Base-by-base conservation (phyloP, 768 basidiomycete genomes). In the Lentinula guzmanii region DNA sequence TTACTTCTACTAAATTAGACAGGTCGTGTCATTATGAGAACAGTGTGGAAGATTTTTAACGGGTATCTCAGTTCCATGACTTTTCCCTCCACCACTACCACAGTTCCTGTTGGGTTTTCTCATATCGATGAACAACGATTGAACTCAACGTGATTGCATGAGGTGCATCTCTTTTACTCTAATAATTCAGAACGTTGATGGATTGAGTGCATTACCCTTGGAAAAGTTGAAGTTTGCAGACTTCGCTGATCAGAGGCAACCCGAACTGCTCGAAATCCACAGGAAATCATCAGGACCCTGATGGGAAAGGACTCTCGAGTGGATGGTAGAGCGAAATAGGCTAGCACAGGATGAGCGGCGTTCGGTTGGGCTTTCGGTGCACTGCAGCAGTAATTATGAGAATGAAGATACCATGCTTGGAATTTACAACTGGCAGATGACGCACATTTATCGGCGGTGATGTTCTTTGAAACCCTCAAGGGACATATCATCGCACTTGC, bases 111-210 rank as follows among this genome's bases (percentile, higher is more conserved):
- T 8, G 86, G 72, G 0, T 73, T 76, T 11, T 74, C 68, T 54
- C 80, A 83, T 35, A 85, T 70, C 0, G 82, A 82, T 7, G 77
- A 77, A 5, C 67, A 65, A 4, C 65, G 69, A 68, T 84, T 75
- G 60, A 68, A 72, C 58, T 80, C 76, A 15, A 67, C 60, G 60
- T 80, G 74, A 13, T 68, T 65, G 65, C 86, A 86, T 1, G 58
- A 70, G 0, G 79, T 82, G 74, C 86, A 88, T 34, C n/a, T 73
- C 73, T 1, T 84, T 83, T 65, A 74, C 79, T 3, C 76, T 84
- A 31, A 76, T 86, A 46, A 86, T 84, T 13, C 85, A 86, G 66
- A 86, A 86, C 66, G 79, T 86, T n/a, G 86, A 89, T 64, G 79
- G 82, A 4, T 28, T 28, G 28, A 28, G 28, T 28, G 28, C 28